phyloP scores from a whole-genome alignment of 495 filamentous ascomycete genomes.

The Penicillium samsonianum region DNA sequence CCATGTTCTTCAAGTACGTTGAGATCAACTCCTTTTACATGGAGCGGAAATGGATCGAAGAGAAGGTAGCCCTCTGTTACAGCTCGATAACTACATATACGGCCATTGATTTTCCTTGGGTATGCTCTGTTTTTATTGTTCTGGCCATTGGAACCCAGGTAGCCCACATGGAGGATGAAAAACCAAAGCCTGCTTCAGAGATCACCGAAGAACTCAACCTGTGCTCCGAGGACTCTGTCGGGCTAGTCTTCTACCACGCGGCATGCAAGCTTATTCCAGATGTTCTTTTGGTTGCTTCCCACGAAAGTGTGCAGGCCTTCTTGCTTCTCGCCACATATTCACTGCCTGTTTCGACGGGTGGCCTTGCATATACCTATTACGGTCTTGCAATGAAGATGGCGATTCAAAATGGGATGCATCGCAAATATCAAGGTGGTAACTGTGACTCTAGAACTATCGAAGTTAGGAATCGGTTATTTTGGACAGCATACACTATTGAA shows the following conservation, averaged over 20 bases:
- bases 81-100: constrained; percentile 32
- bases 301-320: constrained; percentile 51
- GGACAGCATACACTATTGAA: constrained; percentile 49
- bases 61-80: constrained; percentile 44
- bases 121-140: constrained; percentile 46
- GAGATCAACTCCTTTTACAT: constrained; percentile 51
- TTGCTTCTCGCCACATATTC: constrained; percentile 48
- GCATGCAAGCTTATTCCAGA: constrained; percentile 49
- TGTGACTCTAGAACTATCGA: constrained; percentile 40
- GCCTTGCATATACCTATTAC: constrained; percentile 51
- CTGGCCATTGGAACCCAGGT: constrained; percentile 53
- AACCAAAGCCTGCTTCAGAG: constrained; percentile 22
- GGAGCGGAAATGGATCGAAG: constrained; percentile 44
- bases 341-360: constrained; percentile 47
- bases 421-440: constrained; percentile 42
- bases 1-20: constrained; percentile 50
- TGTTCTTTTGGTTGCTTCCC: constrained; percentile 48
- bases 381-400: constrained; percentile 50
- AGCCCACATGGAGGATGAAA: constrained; percentile 48
- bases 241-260: constrained; percentile 49
- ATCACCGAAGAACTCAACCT: constrained; percentile 34
- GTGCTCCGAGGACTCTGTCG: constrained; percentile 48
- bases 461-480: constrained; percentile 48
- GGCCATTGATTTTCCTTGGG: constrained; percentile 41
- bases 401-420: constrained; percentile 54